phyloP scores from a whole-genome alignment of 225 moss, liverwort and hornwort genomes.

The Pseudisothecium myosuroides region DNA sequence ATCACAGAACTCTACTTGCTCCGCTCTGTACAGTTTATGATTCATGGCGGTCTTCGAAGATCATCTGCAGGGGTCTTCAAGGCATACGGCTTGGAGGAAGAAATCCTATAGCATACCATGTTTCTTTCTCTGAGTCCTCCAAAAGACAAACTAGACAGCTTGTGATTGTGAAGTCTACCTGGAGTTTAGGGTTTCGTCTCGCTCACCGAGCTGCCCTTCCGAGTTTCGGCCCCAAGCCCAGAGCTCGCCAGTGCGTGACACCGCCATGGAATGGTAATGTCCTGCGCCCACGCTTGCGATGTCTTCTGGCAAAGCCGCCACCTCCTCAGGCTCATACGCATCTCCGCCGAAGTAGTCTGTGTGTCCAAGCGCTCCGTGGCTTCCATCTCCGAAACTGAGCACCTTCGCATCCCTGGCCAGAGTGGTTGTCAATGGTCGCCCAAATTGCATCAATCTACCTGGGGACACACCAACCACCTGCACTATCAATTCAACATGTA shows the following conservation, averaged over 20 bases:
- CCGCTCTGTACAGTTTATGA: neutral
- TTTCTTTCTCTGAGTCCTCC: neutral
- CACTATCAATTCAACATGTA: neutral
- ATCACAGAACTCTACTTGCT: neutral
- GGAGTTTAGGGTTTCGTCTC: constrained; percentile 12
- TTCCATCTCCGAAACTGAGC: constrained; percentile 75
- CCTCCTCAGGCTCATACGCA: constrained; percentile 25
- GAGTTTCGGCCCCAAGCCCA: constrained; percentile 93
- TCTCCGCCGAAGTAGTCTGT: neutral
- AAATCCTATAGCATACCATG: neutral
- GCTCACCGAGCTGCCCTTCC: constrained; percentile 74
- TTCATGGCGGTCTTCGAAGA: neutral
- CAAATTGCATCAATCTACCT: neutral
- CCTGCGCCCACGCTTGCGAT: constrained; percentile 56
- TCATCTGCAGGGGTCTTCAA: neutral
- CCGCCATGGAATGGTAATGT: constrained; percentile 85
- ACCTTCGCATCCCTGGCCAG: constrained; percentile 28
- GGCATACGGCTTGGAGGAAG: neutral
- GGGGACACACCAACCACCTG: neutral
- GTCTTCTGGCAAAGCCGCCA: constrained; percentile 50
- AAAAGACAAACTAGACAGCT: neutral
- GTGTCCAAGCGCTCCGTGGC: constrained; percentile 79
- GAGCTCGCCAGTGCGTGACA: constrained; percentile 57
- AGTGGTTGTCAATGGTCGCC: neutral
- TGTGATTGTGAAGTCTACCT: neutral